Percentiles rank a stretch among this genome's conserved stretches.
phyloP scores from a whole-genome alignment of 2,329 filamentous ascomycete genomes.

The Cordyceps tenuipes region DNA sequence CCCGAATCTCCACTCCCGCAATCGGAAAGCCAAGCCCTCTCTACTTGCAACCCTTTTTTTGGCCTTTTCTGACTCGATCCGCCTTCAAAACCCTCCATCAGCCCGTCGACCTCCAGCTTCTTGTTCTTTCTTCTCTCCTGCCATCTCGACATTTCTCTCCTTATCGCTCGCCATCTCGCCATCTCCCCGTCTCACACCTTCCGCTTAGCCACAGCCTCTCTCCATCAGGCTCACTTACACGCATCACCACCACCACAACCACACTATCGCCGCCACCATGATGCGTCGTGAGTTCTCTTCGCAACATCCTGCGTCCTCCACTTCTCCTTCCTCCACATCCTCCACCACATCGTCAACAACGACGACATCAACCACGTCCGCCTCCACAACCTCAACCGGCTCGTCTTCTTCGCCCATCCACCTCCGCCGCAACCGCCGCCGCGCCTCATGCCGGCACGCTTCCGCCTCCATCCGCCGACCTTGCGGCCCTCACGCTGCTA shows the following conservation, averaged over 20 bases:
- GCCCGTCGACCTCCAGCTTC: neutral
- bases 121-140: neutral
- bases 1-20: slow-evolving; percentile 3
- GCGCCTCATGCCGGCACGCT: neutral
- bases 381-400: slow-evolving; percentile 24
- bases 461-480: slow-evolving; percentile 4
- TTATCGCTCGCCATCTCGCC: neutral
- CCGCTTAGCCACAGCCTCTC: neutral
- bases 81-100: neutral
- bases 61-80: neutral
- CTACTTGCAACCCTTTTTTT: neutral
- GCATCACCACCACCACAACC: neutral
- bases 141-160: neutral
- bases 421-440: slow-evolving; percentile 12
- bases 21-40: slow-evolving; percentile 5
- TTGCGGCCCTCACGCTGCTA: slow-evolving; percentile 16
- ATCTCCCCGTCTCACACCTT: no score
- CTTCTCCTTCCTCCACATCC: slow-evolving; percentile 14
- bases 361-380: slow-evolving; percentile 16
- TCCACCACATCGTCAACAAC: slow-evolving; percentile 12
- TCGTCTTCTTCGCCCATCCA: slow-evolving; percentile 21
- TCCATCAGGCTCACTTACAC: slow-evolving; percentile 4
- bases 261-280: neutral
- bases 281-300: slow-evolving; percentile 10
- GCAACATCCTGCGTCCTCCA: slow-evolving; percentile 9